phyloP scores from a whole-genome alignment of 2,329 filamentous ascomycete genomes.

The Nothomitra cinnamomea region DNA sequence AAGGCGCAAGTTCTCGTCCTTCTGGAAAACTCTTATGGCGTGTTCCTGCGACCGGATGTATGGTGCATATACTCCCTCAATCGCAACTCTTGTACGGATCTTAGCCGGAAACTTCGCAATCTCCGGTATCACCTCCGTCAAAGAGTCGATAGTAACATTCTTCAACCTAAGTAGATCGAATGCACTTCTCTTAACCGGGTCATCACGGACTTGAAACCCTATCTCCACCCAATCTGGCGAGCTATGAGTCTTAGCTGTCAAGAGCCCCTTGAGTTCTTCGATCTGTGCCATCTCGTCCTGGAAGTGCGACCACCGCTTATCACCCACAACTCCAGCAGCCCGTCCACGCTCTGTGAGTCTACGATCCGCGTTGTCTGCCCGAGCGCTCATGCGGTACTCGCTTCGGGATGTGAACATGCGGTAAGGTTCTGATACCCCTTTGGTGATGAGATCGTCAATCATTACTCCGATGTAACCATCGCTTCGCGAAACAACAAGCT shows the following conservation, averaged over 20 bases:
- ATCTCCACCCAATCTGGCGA: constrained; percentile 48
- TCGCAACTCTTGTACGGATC: constrained; percentile 52
- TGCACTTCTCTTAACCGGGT: constrained; percentile 50
- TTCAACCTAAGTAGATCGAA: constrained; percentile 63
- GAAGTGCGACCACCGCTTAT: constrained; percentile 60
- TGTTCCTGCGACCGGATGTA: constrained; percentile 61
- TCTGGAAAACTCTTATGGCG: constrained; percentile 47
- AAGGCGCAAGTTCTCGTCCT: constrained; percentile 59
- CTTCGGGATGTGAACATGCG: constrained; percentile 95
- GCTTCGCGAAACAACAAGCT: constrained; percentile 55
- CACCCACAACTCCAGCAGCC: constrained; percentile 59
- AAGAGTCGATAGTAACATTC: constrained; percentile 37
- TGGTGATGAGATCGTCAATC: constrained; percentile 94
- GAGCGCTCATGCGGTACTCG: constrained; percentile 84
- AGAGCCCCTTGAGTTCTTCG: constrained; percentile 41
- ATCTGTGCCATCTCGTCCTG: constrained; percentile 49
- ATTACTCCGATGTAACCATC: constrained; percentile 97
- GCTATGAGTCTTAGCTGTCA: constrained; percentile 41
- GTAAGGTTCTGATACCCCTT: constrained; percentile 92
- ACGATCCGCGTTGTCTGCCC: constrained; percentile 85
- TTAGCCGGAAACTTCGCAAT: constrained; percentile 36
- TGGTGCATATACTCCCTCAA: constrained; percentile 71
- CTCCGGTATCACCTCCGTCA: constrained; percentile 40
- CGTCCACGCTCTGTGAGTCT: constrained; percentile 68
- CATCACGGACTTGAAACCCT: constrained; percentile 52